Evolutionary conservation across 2,329 filamentous ascomycete genomes (phyloP), one percentile per base, ranked within the genome.

Genomic region (Bipolaris victoriae): DNA sequence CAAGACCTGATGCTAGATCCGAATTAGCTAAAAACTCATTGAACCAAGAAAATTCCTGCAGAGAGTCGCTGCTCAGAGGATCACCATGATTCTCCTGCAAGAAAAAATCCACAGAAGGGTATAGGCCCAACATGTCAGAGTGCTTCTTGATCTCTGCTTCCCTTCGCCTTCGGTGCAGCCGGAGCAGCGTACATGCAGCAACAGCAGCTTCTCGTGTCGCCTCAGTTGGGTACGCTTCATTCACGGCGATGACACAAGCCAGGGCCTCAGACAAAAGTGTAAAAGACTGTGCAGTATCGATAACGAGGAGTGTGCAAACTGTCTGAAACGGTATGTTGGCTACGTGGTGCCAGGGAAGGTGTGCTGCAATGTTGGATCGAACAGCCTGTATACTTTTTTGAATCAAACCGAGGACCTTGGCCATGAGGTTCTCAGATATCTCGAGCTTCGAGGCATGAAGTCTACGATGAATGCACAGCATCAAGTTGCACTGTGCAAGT

Each of bases 401-500:
- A 29, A 44, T 29, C 7, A 44, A 24, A 44, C 13, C 13, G 2
- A 44, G 22, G 16, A 44, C 41, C 22, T 44, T 44, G 41, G 10
- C 26, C 22, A 44, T 44, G 41, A 44, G 22, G 15, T 15, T 44
- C 26, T 44, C 41, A 1, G 41, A 18, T 10, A 44, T 24, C 22
- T 44, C 41, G 41, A 44, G 41, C n/a, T 29, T 44, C 5, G 41
- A 44, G 41, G 41, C 41, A 24, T 44, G 41, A 13, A 44, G 41
- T 10, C 41, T 22, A 15, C 41, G 41, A n/a, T 44, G 41, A 13
- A 44, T 44, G 41, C 41, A 29, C 13, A 44, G 41, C 41, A 26
- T 26, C 20, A 44, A 15, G 41, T 44, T 44, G 22, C 41, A 44
- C n/a, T 44, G 41, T 9, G 41, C 41, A 2, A 44, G 41, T 16